phyloP scores from a whole-genome alignment of 495 filamentous ascomycete species.

The Platismatia glauca region DNA sequence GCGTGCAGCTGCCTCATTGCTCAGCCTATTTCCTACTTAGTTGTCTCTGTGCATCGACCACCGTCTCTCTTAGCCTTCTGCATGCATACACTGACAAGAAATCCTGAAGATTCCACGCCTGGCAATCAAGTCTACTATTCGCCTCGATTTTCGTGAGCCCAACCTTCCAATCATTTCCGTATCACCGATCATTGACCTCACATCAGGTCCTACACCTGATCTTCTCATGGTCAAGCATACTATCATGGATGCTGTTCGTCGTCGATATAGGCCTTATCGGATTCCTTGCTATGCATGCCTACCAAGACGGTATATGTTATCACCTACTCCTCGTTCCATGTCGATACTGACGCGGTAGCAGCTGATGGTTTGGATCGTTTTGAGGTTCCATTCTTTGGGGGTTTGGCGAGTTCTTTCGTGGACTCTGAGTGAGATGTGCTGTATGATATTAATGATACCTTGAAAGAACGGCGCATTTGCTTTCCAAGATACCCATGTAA shows the following conservation, averaged over 20 bases:
- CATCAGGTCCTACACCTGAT: constrained; percentile 61
- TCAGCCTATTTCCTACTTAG: neutral
- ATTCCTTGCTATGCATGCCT: constrained; percentile 69
- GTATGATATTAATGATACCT: neutral
- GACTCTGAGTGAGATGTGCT: constrained; percentile 64
- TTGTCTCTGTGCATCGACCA: neutral
- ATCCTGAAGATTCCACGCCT: constrained; percentile 75
- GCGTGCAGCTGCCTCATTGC: neutral
- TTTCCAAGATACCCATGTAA: neutral
- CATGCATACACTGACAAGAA: neutral
- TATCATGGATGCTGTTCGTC: constrained; percentile 76
- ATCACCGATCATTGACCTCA: constrained; percentile 20
- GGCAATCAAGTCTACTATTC: constrained; percentile 87
- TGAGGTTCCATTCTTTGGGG: constrained; percentile 82
- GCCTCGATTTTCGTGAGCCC: constrained; percentile 64
- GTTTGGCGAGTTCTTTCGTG: constrained; percentile 78
- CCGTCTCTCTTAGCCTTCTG: neutral
- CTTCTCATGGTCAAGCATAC: constrained; percentile 70
- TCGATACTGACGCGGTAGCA: constrained; percentile 28
- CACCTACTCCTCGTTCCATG: neutral
- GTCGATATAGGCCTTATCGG: constrained; percentile 67
- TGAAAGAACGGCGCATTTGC: neutral
- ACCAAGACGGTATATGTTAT: constrained; percentile 59
- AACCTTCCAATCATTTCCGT: neutral
- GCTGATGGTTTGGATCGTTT: constrained; percentile 85